These are phyloP conservation scores for Danielia oregonensis DNA, from an alignment of 805 yeast genomes.

Conservation along the genomic window DNA sequence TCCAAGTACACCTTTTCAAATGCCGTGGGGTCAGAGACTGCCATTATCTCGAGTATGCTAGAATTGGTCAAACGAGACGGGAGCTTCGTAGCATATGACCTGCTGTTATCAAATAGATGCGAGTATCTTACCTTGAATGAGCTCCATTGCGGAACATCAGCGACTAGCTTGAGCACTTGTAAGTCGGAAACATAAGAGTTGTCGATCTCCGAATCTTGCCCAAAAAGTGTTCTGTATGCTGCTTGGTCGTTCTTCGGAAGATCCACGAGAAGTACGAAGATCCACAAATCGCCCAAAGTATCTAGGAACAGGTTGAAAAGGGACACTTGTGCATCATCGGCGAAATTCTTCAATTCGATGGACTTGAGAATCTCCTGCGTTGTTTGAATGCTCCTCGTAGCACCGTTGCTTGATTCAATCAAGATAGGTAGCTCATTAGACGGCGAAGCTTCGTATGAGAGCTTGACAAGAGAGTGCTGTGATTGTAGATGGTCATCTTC, in stretches of 20 bases:
- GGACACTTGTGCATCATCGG: constrained; percentile 2
- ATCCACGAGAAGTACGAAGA: constrained; percentile 10
- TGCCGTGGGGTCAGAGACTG: neutral
- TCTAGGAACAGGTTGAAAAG: constrained; percentile 10
- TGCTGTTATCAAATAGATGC: constrained; percentile 3
- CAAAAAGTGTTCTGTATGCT: constrained; percentile 4
- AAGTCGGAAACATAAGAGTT: neutral
- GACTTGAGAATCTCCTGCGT: constrained; percentile 1
- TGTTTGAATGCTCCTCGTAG: constrained; percentile 1
- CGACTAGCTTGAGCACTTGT: constrained; percentile 2
- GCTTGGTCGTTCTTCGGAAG: constrained; percentile 3
- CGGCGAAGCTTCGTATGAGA: constrained; percentile 49
- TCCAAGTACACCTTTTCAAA: constrained; percentile 6
- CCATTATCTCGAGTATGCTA: neutral
- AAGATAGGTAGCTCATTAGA: constrained; percentile 52
- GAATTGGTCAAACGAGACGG: neutral
- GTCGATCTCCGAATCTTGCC: constrained; percentile 4
- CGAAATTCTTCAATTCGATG: constrained; percentile 2
- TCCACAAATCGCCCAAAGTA: constrained; percentile 14
- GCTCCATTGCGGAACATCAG: constrained; percentile 11
- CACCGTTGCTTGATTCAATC: constrained; percentile 40
- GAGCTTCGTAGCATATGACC: neutral
- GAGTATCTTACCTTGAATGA: constrained; percentile 9
- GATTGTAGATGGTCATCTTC: constrained; percentile 8
- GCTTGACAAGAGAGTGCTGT: constrained; percentile 34